phyloP scores from a whole-genome alignment of 305 asterid genomes.

The Stenogyne calaminthoides region DNA sequence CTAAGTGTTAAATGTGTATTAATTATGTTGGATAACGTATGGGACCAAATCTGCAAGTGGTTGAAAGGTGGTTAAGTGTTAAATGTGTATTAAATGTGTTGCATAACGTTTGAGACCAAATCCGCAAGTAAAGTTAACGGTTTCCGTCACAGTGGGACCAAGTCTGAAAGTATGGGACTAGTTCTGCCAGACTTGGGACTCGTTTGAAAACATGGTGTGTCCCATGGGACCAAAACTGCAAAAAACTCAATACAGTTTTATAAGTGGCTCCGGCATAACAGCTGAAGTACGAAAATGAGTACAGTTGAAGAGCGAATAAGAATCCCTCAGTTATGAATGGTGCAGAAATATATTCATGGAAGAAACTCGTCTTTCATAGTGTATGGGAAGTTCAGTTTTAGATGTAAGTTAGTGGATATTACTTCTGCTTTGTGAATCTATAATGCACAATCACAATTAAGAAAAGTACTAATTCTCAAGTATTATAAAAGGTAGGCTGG shows the following conservation, averaged over 20 bases:
- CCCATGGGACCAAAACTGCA: too few species aligned
- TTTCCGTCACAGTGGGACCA: too few species aligned
- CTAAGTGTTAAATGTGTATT: too few species aligned
- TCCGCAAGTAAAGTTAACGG: too few species aligned
- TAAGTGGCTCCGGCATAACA: background rate
- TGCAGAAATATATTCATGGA: background rate
- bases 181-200: too few species aligned
- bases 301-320: background rate
- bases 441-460: background rate
- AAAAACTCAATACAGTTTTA: background rate
- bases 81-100: too few species aligned
- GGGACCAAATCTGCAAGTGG: too few species aligned
- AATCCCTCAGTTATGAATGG: background rate
- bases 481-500: background rate
- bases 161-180: too few species aligned
- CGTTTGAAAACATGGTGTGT: too few species aligned
- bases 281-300: background rate
- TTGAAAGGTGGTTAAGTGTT: too few species aligned
- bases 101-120: too few species aligned
- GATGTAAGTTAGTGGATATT: background rate
- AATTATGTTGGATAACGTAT: too few species aligned
- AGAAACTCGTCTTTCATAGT: background rate
- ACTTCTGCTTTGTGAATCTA: constrained; percentile 5
- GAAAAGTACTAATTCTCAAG: background rate
- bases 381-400: background rate